phyloP scores from a whole-genome alignment of 2,329 filamentous ascomycete genomes.

The Aspergillus ochraceoroseus region DNA sequence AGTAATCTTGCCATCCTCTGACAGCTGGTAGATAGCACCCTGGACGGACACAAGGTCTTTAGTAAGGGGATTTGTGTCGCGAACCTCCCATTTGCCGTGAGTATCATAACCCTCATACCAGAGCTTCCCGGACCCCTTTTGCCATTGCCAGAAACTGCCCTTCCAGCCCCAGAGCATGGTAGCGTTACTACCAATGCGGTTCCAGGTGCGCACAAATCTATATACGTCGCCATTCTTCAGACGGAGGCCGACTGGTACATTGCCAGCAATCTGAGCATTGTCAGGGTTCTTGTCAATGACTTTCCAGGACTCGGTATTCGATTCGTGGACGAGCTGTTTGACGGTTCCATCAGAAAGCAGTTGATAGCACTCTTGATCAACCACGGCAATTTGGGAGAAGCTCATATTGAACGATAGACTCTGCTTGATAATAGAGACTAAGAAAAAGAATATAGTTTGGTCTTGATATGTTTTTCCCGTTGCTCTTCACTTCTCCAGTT shows the following conservation, averaged over 20 bases:
- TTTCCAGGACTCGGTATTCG: neutral
- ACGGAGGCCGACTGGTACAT: neutral
- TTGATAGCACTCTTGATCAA: slow-evolving; percentile 1
- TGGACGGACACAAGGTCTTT: neutral
- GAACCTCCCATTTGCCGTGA: neutral
- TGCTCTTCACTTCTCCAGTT: too few species aligned
- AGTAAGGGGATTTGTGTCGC: slow-evolving; percentile 1
- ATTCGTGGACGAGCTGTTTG: neutral
- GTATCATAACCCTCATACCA: slow-evolving; percentile 3
- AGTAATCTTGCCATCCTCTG: neutral
- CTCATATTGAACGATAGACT: slow-evolving; percentile 7
- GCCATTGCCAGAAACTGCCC: slow-evolving; percentile 2
- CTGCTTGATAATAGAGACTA: too few species aligned
- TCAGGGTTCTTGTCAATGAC: neutral
- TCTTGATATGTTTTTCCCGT: too few species aligned
- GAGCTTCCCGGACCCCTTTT: neutral
- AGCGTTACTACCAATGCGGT: neutral
- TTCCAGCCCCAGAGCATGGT: slow-evolving; percentile 1
- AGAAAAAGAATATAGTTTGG: too few species aligned
- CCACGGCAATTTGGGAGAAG: slow-evolving; percentile 4
- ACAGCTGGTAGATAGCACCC: neutral
- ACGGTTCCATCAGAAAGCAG: slow-evolving; percentile 2
- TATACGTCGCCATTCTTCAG: neutral
- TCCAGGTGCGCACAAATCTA: neutral
- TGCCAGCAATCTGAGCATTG: slow-evolving; percentile 2